Evolutionary conservation across 1,139 yeast genomes (phyloP), one percentile per base, ranked within the genome.

Genomic region (Yamadazyma taylorii): DNA sequence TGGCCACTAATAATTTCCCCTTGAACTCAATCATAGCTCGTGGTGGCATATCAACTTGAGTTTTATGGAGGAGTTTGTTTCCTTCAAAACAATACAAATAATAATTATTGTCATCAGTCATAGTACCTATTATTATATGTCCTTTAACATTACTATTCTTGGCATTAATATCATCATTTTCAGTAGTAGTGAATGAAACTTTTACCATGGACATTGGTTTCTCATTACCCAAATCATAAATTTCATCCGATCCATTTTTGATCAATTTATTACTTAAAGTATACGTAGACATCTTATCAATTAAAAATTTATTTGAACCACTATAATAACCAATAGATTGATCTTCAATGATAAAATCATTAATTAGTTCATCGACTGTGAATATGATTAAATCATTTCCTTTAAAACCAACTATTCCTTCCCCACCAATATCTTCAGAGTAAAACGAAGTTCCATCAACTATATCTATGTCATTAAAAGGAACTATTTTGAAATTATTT

Each of bases 341-440:
- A 24, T 56, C 54, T 36, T 55, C 43, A 41, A 62, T 46, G 53
- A 83, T 55, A 37, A 79, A 64, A 33, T 78, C 79, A 32, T 74
- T 69, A 13, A 61, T 63, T 4, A 57, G 34, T 69, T 72, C 39
- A 60, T 83, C 86, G 15, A 85, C 56, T 0, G 83, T 75, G 53
- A 84, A 76, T 28, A 87, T 84, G 2, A 73, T 63, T 47, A 86
- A 64, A 19, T 66, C 68, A 33, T 66, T 69, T 4, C 72, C 77
- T 27, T 69, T 64, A 10, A 85, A 68, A 0, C 87, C 89, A 17
- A 86, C 82, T 10, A 84, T 65, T 69, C 90, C 69, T 58, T 75
- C 60, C 48, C 74, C 51, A 59, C 75, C 75, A 37, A 79, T 79
- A 42, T 84, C 94, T 41, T 76, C 85, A 30, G 87, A 81, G 14